Conservation (phyloP, 202 grass and related monocot genomes). For the Elaeis oleifera region DNA sequence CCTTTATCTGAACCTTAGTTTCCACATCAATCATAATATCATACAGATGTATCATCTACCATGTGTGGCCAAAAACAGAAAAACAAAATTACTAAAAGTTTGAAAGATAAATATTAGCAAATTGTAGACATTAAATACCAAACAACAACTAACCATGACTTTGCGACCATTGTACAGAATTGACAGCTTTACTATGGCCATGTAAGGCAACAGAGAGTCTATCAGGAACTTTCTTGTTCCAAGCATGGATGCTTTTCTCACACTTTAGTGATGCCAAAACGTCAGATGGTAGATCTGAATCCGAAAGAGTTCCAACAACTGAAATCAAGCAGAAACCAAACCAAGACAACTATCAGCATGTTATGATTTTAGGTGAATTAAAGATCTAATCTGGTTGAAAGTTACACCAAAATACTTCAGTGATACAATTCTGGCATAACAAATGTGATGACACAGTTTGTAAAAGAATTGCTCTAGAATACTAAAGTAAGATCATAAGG, state of each 20-base stretch:
- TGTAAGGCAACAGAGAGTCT: conserved; percentile 46
- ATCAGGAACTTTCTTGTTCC: conserved; percentile 27
- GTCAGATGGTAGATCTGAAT: conserved; percentile 47
- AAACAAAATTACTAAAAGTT: no score
- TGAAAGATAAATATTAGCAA: conserved; percentile 1
- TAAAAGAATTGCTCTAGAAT: not conserved
- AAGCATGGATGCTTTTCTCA: conserved; percentile 27
- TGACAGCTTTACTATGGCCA: conserved; percentile 60
- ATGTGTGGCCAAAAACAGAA: no score
- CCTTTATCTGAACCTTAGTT: no score
- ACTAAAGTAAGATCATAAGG: no score
- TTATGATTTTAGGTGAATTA: not conserved
- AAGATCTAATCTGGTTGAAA: not conserved
- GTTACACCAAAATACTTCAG: not conserved
- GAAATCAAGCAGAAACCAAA: conserved; percentile 22
- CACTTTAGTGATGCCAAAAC: conserved; percentile 39
- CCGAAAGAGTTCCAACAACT: conserved; percentile 38
- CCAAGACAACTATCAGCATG: not conserved
- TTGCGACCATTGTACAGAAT: conserved; percentile 61
- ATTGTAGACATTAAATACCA: not conserved
- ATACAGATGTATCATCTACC: no score
- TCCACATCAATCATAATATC: no score
- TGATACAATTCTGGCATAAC: not conserved
- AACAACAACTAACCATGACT: conserved; percentile 42
- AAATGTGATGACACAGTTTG: not conserved